These are phyloP conservation scores for Nicotiana paniculata DNA, from an alignment of 257 asterid genomes.

Conservation along the genomic window DNA sequence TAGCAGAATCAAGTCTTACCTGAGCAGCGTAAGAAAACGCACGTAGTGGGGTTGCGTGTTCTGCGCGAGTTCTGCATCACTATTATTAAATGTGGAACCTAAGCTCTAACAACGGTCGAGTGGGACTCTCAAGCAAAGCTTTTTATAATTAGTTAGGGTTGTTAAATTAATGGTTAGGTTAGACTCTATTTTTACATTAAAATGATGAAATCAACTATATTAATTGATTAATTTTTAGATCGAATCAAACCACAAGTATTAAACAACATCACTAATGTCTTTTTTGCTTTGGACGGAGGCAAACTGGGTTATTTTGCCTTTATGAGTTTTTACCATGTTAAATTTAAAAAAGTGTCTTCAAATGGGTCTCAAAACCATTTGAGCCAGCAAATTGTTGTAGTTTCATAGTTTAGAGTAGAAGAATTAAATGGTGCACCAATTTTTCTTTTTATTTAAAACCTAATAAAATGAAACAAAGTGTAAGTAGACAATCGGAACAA, in stretches of 20 bases:
- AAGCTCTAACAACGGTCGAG: not conserved
- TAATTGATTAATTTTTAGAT: not conserved
- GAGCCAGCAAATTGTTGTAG: no score
- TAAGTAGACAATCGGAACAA: no score
- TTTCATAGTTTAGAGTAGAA: not conserved
- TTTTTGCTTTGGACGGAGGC: no score
- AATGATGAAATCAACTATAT: not conserved
- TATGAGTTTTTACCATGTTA: no score
- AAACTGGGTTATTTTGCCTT: no score
- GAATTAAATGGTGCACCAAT: not conserved
- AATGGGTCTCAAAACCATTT: no score
- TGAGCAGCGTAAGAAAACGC: constrained; percentile 12
- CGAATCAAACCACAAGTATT: not conserved
- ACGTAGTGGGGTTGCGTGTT: constrained; percentile 36
- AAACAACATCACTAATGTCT: not conserved
- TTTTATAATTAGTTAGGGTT: not conserved
- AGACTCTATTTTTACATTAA: not conserved
- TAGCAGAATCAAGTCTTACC: constrained; percentile 2
- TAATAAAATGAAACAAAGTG: no score
- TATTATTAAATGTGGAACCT: not conserved
- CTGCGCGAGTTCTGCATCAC: constrained; percentile 25
- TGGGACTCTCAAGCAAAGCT: not conserved
- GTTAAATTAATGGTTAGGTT: not conserved
- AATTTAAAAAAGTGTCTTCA: no score
- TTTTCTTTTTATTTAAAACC: not conserved